These are phyloP conservation scores for Vitis vinifera DNA, from an alignment of 164 flowering plant species.

Conservation along the genomic window DNA sequence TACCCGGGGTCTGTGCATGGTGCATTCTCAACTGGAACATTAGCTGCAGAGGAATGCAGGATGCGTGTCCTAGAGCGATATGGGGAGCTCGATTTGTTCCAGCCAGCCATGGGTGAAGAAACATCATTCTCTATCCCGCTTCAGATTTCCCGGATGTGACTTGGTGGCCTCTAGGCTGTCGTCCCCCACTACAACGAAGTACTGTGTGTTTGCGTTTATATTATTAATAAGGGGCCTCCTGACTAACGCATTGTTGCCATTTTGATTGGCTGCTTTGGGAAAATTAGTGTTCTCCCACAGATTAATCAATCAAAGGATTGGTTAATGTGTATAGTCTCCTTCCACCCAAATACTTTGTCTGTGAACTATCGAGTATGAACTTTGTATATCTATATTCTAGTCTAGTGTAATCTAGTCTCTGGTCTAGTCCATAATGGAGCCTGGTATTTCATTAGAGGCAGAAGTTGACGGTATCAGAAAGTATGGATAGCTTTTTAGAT, in stretches of 20 bases:
- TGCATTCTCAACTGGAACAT: slow-evolving; percentile 83
- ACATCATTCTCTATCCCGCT: slow-evolving; percentile 55
- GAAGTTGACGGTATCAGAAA: too few species aligned
- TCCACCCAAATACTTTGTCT: too few species aligned
- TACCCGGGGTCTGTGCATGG: slow-evolving; percentile 95
- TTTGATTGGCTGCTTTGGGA: slow-evolving; percentile 1
- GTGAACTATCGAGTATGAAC: too few species aligned
- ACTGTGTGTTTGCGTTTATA: background rate
- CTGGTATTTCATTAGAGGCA: too few species aligned
- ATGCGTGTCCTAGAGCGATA: slow-evolving; percentile 83
- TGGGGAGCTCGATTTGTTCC: slow-evolving; percentile 68
- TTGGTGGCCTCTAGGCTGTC: background rate
- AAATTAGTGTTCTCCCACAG: background rate
- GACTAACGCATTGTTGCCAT: background rate
- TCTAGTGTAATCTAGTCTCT: too few species aligned
- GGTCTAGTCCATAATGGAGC: too few species aligned
- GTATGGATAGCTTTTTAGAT: too few species aligned
- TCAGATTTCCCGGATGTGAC: slow-evolving; percentile 76
- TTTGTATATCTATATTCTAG: too few species aligned
- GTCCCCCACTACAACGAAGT: too few species aligned
- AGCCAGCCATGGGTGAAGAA: slow-evolving; percentile 73
- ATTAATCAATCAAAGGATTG: background rate
- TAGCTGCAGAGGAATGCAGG: slow-evolving; percentile 97
- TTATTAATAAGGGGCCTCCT: background rate
- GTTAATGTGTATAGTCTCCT: background rate